Evolutionary conservation across 2,329 filamentous ascomycete species (phyloP).

Genomic region (Ophiocordyceps camponoti-floridani): DNA sequence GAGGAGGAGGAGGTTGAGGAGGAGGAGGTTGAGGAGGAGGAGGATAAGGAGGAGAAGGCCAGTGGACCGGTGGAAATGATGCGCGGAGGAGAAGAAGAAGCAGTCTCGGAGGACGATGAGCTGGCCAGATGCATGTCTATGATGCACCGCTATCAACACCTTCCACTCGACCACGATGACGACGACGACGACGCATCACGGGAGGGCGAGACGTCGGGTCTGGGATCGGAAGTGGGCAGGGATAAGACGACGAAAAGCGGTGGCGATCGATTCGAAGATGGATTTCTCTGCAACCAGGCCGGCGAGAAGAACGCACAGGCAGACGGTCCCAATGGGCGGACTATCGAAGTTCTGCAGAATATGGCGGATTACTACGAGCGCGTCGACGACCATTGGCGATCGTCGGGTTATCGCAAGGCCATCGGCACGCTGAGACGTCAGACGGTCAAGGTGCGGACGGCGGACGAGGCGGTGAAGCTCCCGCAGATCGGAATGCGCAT

Average conservation of each 20-base stretch:
- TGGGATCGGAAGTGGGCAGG: no score
- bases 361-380: conserved; percentile 66
- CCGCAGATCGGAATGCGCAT: conserved; percentile 54
- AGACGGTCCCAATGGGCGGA: conserved; percentile 53
- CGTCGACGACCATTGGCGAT: conserved; percentile 62
- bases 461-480: conserved; percentile 48
- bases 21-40: no score
- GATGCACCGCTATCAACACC: conserved; percentile 38
- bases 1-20: no score
- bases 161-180: conserved; percentile 35
- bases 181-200: no score
- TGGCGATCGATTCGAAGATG: conserved; percentile 21
- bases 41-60: background rate
- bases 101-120: conserved; percentile 34
- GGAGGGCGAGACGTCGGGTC: no score
- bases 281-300: conserved; percentile 36
- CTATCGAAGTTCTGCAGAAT: conserved; percentile 58
- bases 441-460: conserved; percentile 42
- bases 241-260: conserved; percentile 4
- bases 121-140: conserved; percentile 47
- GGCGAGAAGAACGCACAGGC: conserved; percentile 23
- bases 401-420: conserved; percentile 57
- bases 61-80: conserved; percentile 5
- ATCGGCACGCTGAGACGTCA: conserved; percentile 58
- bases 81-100: background rate